Base-by-base conservation (phyloP, 805 yeast genomes). In the Ogataea polymorpha region DNA sequence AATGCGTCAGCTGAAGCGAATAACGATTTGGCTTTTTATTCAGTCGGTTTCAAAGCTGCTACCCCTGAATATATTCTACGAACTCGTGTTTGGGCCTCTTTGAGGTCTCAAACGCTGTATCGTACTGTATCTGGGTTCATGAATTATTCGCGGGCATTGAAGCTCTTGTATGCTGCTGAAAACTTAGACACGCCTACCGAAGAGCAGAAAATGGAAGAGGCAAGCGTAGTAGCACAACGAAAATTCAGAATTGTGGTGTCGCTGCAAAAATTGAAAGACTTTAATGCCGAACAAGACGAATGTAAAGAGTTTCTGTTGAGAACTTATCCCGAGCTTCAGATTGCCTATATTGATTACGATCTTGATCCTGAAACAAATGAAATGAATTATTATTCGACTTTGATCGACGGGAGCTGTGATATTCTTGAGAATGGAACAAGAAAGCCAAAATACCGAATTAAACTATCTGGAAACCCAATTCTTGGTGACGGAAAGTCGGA, bases 401-500 rank as follows among this genome's bases (percentile, higher is more conserved):
- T 85, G 62, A 75, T 86, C 54, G 95, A 86, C 66, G 86, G 86
- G 28, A 71, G 73, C 44, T 81, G 88, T 56, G 79, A 75, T 41
- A 69, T 82, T 36, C 54, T 74, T 35, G 80, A 73, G 34, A 68
- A 72, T 50, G 87, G 88, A 9, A 56, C 70, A 44, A 66, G 84
- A 48, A 67, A 68, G 44, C 87, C 87, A 23, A 77, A 79, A 51
- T 80, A 79, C 53, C 68, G 80, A 51, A 73, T 86, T 34, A 75
- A 68, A 51, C 68, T 86, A 32, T 80, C 90, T 11, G 95, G 95
- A 13, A 78, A 84, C 58, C 95, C 95, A 35, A 82, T 85, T 39
- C 70, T 86, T 45, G 95, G 95, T 35, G 93, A 85, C 59, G 95
- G 95, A 42, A 85, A 85, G 59, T 76, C 89, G 23, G 95, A 86